Evolutionary conservation across 1,284 basidiomycete species (phyloP), one percentile per base, ranked within the genome.

Genomic region (Phenoliferia sp.): DNA sequence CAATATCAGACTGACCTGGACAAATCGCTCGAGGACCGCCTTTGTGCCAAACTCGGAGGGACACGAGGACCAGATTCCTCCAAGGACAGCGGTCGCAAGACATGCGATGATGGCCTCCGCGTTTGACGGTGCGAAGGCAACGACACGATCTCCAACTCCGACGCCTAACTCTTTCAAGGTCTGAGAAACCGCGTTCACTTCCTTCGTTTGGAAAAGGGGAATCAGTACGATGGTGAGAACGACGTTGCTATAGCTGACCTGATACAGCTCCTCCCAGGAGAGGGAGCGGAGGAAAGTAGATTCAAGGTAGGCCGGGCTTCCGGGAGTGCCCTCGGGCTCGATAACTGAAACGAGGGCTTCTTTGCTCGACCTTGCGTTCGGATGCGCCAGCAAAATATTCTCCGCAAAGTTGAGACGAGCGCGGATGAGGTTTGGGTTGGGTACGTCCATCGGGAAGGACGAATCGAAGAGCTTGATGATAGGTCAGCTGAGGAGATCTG

Each of bases 11-110:
- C 74, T 66, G 33, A 77, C 76, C 80, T 73, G 74, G 28, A 68
- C 60, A 50, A 79, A 78, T 84, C 92, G 84, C 80, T 94, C 91
- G 59, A 90, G 81, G 1, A 92, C 89, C 7, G 90, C 91, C 71
- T 88, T 85, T 22, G 89, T 83, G 17, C 89, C 91, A 80, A 94
- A 93, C 78, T 94, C 92, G 15, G 90, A 87, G 5, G 91, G 90
- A n/a, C 89, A 90, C 70, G 87, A 88, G 61, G 89, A 87, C 89
- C 89, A 91, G 28, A 90, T 87, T n/a, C 77, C 79, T 75, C 85
- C 89, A 66, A 91, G 81, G 29, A 89, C 88, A 39, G 87, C 83
- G 17, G 89, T 85, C 1, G 91, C 89, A 50, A 75, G 64, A 54
- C 67, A 73, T 9, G 73, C 65, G 39, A 73, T 56, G 61, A 75